phyloP scores from a whole-genome alignment of 106 monocot genomes.

The Agapanthus africanus region DNA sequence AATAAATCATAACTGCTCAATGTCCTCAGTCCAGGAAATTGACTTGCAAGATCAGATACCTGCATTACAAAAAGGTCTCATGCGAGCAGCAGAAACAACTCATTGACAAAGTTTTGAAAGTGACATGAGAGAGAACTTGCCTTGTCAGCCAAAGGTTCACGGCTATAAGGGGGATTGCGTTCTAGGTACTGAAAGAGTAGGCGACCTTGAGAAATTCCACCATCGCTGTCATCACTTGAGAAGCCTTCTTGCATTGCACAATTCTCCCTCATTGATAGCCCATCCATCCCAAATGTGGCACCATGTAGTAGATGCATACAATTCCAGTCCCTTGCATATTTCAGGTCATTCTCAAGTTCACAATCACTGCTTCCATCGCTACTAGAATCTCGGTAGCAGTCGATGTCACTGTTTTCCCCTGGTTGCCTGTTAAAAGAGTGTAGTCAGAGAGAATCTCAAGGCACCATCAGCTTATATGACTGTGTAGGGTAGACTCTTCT shows the following conservation, averaged over 20 bases:
- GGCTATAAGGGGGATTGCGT: constrained; percentile 37
- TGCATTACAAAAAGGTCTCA: no score
- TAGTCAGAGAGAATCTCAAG: background rate
- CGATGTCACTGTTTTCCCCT: constrained; percentile 43
- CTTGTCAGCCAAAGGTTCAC: constrained; percentile 64
- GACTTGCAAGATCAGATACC: constrained; percentile 43
- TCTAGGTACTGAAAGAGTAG: constrained; percentile 60
- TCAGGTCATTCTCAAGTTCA: constrained; percentile 38
- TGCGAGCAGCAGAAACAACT: no score
- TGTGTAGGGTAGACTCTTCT: no score
- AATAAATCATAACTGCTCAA: constrained; percentile 55
- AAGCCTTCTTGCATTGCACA: constrained; percentile 21
- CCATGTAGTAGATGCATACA: background rate
- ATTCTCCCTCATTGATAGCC: constrained; percentile 23
- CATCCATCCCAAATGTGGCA: constrained; percentile 12
- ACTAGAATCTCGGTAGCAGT: constrained; percentile 38
- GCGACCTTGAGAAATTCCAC: constrained; percentile 22
- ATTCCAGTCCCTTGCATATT: constrained; percentile 16
- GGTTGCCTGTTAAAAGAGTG: constrained; percentile 9
- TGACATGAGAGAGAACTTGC: constrained; percentile 14
- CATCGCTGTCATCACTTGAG: constrained; percentile 37
- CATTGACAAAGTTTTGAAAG: no score
- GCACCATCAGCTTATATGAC: no score
- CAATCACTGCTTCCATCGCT: constrained; percentile 61
- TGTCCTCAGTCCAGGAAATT: constrained; percentile 37